Percentiles rank a stretch among this genome's conserved stretches.
Conservation (phyloP, 2,329 filamentous ascomycete species). For the Geoglossum cookeanum region DNA sequence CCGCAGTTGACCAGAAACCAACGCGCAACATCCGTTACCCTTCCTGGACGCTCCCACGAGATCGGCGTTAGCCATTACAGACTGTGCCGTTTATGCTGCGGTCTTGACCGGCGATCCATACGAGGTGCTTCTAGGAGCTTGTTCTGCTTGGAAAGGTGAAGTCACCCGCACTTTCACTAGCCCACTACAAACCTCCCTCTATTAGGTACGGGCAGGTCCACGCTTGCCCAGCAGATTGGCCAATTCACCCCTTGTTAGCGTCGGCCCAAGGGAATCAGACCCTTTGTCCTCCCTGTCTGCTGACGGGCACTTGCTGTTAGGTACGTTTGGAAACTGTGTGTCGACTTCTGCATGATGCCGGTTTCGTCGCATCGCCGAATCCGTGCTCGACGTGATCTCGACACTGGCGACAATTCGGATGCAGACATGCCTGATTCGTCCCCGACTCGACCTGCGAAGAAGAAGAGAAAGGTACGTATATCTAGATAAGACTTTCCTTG, state of each 20-base stretch:
- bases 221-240: background rate
- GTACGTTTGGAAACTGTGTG: background rate
- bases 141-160: background rate
- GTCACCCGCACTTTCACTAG: background rate
- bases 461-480: conserved; percentile 4
- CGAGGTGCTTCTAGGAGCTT: background rate
- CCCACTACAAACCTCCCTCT: background rate
- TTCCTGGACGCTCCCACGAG: background rate
- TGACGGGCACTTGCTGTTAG: background rate
- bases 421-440: conserved; percentile 4
- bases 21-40: background rate
- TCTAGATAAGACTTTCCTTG: background rate
- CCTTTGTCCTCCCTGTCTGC: background rate
- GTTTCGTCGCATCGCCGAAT: conserved; percentile 3
- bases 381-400: conserved; percentile 2
- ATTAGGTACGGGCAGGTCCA: background rate
- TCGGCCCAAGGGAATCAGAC: background rate
- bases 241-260: background rate
- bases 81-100: background rate
- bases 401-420: conserved; percentile 2
- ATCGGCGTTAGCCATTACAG: background rate
- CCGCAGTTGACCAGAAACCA: background rate
- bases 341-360: background rate
- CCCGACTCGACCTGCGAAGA: conserved; percentile 3
- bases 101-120: background rate